Evolutionary conservation across 441 rosid species (phyloP), one percentile per base, ranked within the genome.

Genomic region (Iberis amara): DNA sequence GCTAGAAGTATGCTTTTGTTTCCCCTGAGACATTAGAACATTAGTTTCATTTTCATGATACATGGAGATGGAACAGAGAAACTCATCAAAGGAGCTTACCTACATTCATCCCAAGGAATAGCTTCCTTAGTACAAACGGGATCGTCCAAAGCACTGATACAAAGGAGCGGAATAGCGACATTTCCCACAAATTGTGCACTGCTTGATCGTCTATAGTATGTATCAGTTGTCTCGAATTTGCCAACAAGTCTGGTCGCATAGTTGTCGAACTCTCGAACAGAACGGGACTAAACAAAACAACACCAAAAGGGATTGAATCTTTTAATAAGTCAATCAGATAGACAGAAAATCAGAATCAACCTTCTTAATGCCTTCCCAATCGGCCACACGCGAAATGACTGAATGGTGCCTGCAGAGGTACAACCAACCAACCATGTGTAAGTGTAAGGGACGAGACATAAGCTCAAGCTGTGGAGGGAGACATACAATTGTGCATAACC

Each of bases 81-180:
- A 28, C 32, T 28, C 32, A 28, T 28, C 32, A 28, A 28, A 42
- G 37, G 26, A 13, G 50, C 36, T 11, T 59, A 82, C 96, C 94
- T 75, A 69, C 97, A 89, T 73, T 89, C 97, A 70, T 89, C 97
- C 90, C 82, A 83, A 12, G 97, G 97, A 70, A 85, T 85, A 68
- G 92, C 90, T 83, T 89, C 97, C 51, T 76, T 76, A 2, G 97
- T 80, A 68, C 97, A 90, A 41, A 86, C 75, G 5, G 96, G 97
- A 72, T 90, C 96, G 66, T 90, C 92, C 56, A 90, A 66, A 47
- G 94, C 82, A 71, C 87, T 82, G 63, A 86, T 74, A 64, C 97
- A 86, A 55, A 90, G 89, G 43, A 85, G 73, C 4, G 97, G 97
- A 37, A 84, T 79, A 10, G 85, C 66, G 5, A 84, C 91, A 44